Base-by-base conservation (phyloP, 345 rosid species). In the Citrus australasica region DNA sequence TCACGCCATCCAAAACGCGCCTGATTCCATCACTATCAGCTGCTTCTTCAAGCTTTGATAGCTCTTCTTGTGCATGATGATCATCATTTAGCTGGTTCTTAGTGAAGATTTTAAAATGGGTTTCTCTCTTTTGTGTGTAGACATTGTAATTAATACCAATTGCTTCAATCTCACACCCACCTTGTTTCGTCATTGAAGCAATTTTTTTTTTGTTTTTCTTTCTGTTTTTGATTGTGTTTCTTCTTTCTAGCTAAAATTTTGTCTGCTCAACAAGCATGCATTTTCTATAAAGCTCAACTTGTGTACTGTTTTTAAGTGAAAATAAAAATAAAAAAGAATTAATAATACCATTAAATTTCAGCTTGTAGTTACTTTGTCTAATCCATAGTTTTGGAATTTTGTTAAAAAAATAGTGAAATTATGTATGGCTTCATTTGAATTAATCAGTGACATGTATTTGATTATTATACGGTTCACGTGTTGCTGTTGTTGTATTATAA, bases 121-220 rank as follows among this genome's bases (percentile, higher is more conserved):
- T 76, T 19, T 59, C 76, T 42, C 81, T 77, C 32, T 81, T 83
- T 24, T 75, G 60, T 63, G 9, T 69, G 30, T 56, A 83, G 76
- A 96, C 89, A 73, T 78, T 88, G 90, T 88, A 92, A 83, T 77
- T 84, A 89, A 96, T 89, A 7, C 88, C 95, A 19, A 84, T 67
- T 66, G 93, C 98, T 86, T 94, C 90, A 53, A 94, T 90, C 86
- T 92, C 98, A 78, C 95, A 96, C 1, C 99, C 98, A 2, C 99
- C 98, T 81, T 87, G 88, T 75, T 87, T 89, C 91, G 86, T 86
- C 98, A 92, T 95, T 83, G 91, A 82, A 82, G 71, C 86, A 69
- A 85, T 42, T 0, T 13, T 79, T 80, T 82, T 58, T 69, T 69
- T n/a, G 32, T 55, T 60, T 17, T 69, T 33, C 59, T 38, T 61